phyloP scores from a whole-genome alignment of 2,329 filamentous ascomycete genomes.

The Pseudogymnoascus sp. region DNA sequence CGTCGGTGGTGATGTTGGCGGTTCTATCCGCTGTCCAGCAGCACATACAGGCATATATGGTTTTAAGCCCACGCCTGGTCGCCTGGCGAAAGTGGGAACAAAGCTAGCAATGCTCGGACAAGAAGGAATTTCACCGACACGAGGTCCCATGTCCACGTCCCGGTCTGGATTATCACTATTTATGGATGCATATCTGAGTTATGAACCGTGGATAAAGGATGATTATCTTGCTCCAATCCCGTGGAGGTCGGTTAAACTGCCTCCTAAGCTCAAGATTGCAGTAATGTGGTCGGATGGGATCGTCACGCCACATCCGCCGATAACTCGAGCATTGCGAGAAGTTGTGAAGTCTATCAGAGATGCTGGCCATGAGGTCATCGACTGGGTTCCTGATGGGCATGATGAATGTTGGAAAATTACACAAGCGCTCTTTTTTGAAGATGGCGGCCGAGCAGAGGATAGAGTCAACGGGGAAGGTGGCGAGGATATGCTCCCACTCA shows the following conservation, averaged over 20 bases:
- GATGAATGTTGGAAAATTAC: constrained; percentile 41
- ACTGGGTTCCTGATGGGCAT: constrained; percentile 48
- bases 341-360: constrained; percentile 42
- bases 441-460: constrained; percentile 10
- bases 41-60: constrained; percentile 23
- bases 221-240: constrained; percentile 45
- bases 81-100: constrained; percentile 21
- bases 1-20: background rate
- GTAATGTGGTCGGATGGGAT: constrained; percentile 52
- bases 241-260: constrained; percentile 35
- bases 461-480: constrained; percentile 12
- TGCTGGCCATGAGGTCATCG: constrained; percentile 42
- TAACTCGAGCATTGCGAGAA: constrained; percentile 47
- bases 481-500: constrained; percentile 15
- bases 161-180: constrained; percentile 39
- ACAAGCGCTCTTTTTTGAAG: constrained; percentile 13
- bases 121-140: constrained; percentile 36
- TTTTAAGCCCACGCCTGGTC: constrained; percentile 23
- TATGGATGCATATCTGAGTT: constrained; percentile 32
- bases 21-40: constrained; percentile 6
- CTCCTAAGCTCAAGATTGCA: constrained; percentile 50
- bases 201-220: constrained; percentile 44
- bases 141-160: constrained; percentile 47
- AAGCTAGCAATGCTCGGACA: constrained; percentile 18
- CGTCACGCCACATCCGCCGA: constrained; percentile 51